These are phyloP conservation scores for Phytopythium ostracodes DNA, from an alignment of 352 stramenopile genomes.

Conservation along the genomic window DNA sequence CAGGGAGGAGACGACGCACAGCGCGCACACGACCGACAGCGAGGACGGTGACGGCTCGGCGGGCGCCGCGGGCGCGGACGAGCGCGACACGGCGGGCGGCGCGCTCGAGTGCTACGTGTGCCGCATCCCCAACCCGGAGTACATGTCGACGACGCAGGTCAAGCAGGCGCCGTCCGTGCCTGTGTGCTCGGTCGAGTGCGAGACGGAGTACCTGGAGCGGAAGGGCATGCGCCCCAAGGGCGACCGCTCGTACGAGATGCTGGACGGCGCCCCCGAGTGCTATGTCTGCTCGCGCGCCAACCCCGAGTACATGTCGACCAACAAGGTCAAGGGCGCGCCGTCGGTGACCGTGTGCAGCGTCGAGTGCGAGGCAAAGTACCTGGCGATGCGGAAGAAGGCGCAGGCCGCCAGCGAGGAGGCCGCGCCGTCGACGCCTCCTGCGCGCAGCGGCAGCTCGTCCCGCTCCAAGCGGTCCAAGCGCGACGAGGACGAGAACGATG, in stretches of 20 bases:
- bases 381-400: conserved; percentile 31
- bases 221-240: conserved; percentile 42
- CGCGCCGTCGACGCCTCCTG: neutral
- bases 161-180: conserved; percentile 52
- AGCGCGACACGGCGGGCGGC: conserved; percentile 18
- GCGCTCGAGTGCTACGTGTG: conserved; percentile 56
- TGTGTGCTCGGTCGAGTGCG: conserved; percentile 52
- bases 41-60: conserved; percentile 31
- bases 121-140: conserved; percentile 51
- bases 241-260: conserved; percentile 10
- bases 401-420: conserved; percentile 14
- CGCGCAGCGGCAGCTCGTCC: conserved; percentile 17
- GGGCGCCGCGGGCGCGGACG: conserved; percentile 4
- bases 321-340: conserved; percentile 38
- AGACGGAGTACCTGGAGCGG: conserved; percentile 47
- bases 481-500: conserved; percentile 20
- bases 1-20: conserved; percentile 12
- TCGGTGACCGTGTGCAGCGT: conserved; percentile 66
- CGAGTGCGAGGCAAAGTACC: conserved; percentile 56
- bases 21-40: conserved; percentile 32
- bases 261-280: conserved; percentile 27
- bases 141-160: conserved; percentile 56
- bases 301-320: conserved; percentile 63
- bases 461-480: conserved; percentile 34
- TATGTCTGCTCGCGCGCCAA: conserved; percentile 58